Conservation (phyloP, 306 rosid genomes). For the Castanea sativa region DNA sequence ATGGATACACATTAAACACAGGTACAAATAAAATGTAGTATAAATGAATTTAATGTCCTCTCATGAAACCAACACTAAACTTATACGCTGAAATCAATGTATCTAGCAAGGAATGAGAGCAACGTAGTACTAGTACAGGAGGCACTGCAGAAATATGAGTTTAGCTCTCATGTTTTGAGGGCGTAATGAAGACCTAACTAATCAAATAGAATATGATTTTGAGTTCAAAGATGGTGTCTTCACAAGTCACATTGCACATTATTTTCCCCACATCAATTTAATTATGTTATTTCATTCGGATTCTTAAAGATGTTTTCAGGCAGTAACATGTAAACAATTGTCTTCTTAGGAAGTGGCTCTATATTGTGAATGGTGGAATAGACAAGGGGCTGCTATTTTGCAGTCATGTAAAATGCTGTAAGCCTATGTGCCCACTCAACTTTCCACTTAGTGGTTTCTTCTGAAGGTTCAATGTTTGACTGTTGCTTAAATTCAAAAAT, state of each 20-base stretch:
- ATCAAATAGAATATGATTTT: not conserved
- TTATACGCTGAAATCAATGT: not conserved
- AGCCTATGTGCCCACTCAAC: not conserved
- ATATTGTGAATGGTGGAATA: not conserved
- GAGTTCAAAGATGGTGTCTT: not conserved
- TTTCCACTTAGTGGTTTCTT: not conserved
- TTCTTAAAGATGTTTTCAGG: not conserved
- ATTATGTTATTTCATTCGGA: not conserved
- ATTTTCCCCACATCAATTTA: not conserved
- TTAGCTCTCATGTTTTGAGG: not conserved
- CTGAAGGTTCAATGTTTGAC: not conserved
- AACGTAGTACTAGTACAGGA: not conserved
- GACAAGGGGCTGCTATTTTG: not conserved
- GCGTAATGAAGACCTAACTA: not conserved
- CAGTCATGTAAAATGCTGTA: not conserved
- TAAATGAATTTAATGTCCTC: not conserved
- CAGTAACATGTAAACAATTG: not conserved
- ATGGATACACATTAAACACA: not conserved
- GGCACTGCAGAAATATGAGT: not conserved
- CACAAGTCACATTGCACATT: not conserved
- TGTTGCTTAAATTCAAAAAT: not conserved
- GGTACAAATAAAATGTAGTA: not conserved
- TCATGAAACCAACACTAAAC: not conserved
- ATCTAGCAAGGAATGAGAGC: not conserved
- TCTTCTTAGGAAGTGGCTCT: not conserved